phyloP scores from a whole-genome alignment of 176 grass and related monocot species.

The Aegilops tauschii region DNA sequence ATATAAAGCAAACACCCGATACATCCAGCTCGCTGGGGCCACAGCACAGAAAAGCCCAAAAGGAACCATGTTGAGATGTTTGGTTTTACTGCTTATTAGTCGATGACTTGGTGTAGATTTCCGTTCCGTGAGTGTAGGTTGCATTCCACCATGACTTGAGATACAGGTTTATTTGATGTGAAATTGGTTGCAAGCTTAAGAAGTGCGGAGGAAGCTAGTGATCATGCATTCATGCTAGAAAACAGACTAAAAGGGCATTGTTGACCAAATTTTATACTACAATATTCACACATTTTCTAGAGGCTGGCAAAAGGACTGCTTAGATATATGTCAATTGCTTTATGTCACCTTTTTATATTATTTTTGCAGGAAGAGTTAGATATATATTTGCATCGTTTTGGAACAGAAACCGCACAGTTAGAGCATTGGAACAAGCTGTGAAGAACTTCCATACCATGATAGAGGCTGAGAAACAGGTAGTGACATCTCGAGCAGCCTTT shows the following conservation, averaged over 20 bases:
- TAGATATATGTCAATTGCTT: slow-evolving; percentile 2
- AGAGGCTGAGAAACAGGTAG: slow-evolving; percentile 88
- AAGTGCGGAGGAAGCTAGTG: not conserved
- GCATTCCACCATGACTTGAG: not conserved
- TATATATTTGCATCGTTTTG: slow-evolving; percentile 91
- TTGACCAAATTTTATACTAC: not conserved
- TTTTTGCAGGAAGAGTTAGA: slow-evolving; percentile 68
- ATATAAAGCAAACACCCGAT: too few relatives aligned
- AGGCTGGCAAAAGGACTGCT: not conserved
- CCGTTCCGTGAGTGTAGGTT: not conserved
- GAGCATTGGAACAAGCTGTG: slow-evolving; percentile 66
- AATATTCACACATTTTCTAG: slow-evolving; percentile 24
- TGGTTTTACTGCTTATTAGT: not conserved
- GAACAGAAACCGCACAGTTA: slow-evolving; percentile 84
- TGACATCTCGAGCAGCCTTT: not conserved
- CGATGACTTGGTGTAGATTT: slow-evolving; percentile 1
- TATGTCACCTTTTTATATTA: slow-evolving; percentile 19
- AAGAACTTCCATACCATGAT: slow-evolving; percentile 70
- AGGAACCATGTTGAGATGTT: not conserved
- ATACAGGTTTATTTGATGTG: not conserved
- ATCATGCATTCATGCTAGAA: not conserved
- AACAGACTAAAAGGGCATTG: not conserved
- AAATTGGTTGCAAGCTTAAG: not conserved
- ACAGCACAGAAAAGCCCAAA: too few relatives aligned
- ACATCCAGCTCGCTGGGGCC: too few relatives aligned